Percentiles rank a stretch among this genome's conserved stretches.
These are phyloP conservation scores for Gossypium trilobum DNA, from an alignment of 441 rosid genomes.

Conservation along the genomic window DNA sequence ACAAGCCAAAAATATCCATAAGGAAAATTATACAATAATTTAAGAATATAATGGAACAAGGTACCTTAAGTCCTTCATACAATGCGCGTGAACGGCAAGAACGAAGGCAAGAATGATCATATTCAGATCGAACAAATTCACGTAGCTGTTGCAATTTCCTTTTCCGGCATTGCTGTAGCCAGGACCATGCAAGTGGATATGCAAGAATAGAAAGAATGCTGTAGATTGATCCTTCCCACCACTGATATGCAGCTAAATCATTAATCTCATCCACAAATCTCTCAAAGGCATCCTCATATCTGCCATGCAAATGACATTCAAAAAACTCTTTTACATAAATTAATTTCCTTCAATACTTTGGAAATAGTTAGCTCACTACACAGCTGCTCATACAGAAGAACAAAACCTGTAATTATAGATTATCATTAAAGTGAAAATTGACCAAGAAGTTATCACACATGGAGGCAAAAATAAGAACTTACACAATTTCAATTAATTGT, in stretches of 20 bases:
- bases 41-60: not conserved
- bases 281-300: constrained; percentile 77
- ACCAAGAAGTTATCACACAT: constrained; percentile 7
- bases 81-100: constrained; percentile 94
- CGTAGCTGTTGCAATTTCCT: constrained; percentile 76
- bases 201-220: constrained; percentile 64
- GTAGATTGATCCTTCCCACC: constrained; percentile 90
- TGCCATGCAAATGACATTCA: constrained; percentile 21
- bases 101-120: constrained; percentile 86
- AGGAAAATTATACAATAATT: not conserved
- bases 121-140: constrained; percentile 84
- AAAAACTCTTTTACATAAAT: not conserved
- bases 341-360: not conserved
- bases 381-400: not conserved
- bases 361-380: not conserved
- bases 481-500: constrained; percentile 73
- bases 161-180: constrained; percentile 69
- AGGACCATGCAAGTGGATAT: constrained; percentile 82
- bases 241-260: constrained; percentile 71
- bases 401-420: not conserved
- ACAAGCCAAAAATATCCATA: not conserved
- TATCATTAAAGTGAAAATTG: not conserved
- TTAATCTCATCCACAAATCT: constrained; percentile 82
- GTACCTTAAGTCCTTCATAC: constrained; percentile 86
- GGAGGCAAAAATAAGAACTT: constrained; percentile 25